phyloP scores from a whole-genome alignment of 148 eudicot species.

The Rhododendron mucronatum region DNA sequence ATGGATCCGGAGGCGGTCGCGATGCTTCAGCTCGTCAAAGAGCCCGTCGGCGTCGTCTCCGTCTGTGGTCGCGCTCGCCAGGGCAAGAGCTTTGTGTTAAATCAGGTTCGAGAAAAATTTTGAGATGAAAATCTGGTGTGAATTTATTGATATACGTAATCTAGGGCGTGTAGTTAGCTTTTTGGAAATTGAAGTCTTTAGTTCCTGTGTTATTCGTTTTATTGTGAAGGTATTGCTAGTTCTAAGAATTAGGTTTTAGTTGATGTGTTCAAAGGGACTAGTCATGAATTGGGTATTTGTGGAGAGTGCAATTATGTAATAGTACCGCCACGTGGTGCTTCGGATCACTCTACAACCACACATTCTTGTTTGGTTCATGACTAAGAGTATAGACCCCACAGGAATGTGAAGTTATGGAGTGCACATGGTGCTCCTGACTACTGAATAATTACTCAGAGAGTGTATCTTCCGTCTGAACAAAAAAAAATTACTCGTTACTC shows the following conservation, averaged over 20 bases:
- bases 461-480: not conserved
- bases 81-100: conserved; percentile 86
- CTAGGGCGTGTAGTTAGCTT: conserved; percentile 4
- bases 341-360: no score
- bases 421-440: not conserved
- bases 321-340: not conserved
- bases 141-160: not conserved
- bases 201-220: not conserved
- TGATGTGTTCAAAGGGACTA: not conserved
- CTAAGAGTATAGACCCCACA: not conserved
- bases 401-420: not conserved
- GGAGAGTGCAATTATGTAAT: not conserved
- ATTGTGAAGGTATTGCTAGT: not conserved
- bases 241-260: not conserved
- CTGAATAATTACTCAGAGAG: not conserved
- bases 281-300: not conserved
- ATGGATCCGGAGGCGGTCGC: conserved; percentile 96
- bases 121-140: not conserved
- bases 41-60: conserved; percentile 84
- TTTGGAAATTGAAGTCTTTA: not conserved
- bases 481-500: no score
- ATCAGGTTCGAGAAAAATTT: conserved; percentile 44
- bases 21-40: conserved; percentile 72
- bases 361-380: not conserved
- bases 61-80: conserved; percentile 98